Conservation (phyloP, 1,139 yeast genomes). For the Suzukiozyma palmioleophila region DNA sequence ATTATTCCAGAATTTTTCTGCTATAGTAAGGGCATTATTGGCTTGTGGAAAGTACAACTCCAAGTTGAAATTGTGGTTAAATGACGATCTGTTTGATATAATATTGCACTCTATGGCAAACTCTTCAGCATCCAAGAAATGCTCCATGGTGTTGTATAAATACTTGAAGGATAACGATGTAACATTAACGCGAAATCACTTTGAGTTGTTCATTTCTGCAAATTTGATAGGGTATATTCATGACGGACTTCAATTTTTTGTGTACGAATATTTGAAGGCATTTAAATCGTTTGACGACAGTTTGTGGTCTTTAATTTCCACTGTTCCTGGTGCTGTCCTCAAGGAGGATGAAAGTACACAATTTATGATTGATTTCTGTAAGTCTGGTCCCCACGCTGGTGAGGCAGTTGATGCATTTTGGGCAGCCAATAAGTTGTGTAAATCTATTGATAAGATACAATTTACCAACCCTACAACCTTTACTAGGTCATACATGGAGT, state of each 20-base stretch:
- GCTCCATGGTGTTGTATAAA: constrained; percentile 22
- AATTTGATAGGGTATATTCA: constrained; percentile 23
- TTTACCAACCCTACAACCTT: not conserved
- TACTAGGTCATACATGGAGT: constrained; percentile 17
- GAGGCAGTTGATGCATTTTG: constrained; percentile 13
- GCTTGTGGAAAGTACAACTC: constrained; percentile 17
- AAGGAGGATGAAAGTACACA: constrained; percentile 9
- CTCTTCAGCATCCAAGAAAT: constrained; percentile 25
- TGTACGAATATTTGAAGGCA: constrained; percentile 20
- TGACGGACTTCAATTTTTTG: constrained; percentile 23
- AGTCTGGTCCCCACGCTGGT: not conserved
- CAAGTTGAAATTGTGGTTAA: constrained; percentile 14
- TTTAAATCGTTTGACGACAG: constrained; percentile 11
- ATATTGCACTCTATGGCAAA: constrained; percentile 24
- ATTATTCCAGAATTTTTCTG: constrained; percentile 34
- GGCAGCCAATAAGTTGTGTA: constrained; percentile 9
- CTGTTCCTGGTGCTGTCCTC: constrained; percentile 12
- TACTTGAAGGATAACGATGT: constrained; percentile 13
- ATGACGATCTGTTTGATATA: constrained; percentile 28
- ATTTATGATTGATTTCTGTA: constrained; percentile 6
- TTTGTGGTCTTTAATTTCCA: constrained; percentile 12
- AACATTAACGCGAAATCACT: constrained; percentile 14
- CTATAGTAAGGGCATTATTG: constrained; percentile 21
- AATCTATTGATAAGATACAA: not conserved
- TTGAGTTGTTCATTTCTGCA: constrained; percentile 23